phyloP scores from a whole-genome alignment of 2,329 filamentous ascomycete genomes.

The Fusarium agapanthi region DNA sequence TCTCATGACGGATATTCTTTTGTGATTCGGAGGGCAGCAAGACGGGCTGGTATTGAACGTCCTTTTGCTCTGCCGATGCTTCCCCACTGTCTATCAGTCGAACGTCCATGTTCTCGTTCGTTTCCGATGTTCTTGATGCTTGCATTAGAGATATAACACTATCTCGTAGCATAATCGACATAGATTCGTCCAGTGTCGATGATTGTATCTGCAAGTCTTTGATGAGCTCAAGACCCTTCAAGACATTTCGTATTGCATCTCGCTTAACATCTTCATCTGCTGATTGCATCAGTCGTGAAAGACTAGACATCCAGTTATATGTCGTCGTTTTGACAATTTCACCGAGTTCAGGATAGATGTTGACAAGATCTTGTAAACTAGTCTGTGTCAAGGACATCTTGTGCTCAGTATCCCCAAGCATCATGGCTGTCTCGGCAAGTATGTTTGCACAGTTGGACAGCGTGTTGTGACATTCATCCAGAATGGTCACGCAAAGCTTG shows the following conservation, averaged over 20 bases:
- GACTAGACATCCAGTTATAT: constrained; percentile 81
- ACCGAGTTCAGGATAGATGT: constrained; percentile 67
- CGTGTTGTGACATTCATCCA: constrained; percentile 81
- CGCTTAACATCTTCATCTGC: constrained; percentile 83
- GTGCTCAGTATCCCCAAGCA: constrained; percentile 65
- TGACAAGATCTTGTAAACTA: constrained; percentile 68
- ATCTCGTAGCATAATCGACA: constrained; percentile 77
- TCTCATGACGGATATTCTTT: constrained; percentile 64
- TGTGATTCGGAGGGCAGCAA: constrained; percentile 73
- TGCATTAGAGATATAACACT: constrained; percentile 64
- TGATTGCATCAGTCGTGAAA: constrained; percentile 84
- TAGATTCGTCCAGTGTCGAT: constrained; percentile 70
- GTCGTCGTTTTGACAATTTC: constrained; percentile 75
- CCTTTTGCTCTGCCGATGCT: constrained; percentile 8
- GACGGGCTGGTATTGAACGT: constrained; percentile 64
- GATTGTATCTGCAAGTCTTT: constrained; percentile 70
- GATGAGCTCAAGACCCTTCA: constrained; percentile 74
- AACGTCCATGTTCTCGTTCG: constrained; percentile 35
- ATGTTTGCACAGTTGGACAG: constrained; percentile 74
- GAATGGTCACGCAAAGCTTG: constrained; percentile 74
- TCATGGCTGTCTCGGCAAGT: constrained; percentile 82
- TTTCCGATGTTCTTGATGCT: constrained; percentile 28
- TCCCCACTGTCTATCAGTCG: constrained; percentile 40
- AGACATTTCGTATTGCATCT: constrained; percentile 77
- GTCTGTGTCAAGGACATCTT: constrained; percentile 52